Evolutionary conservation across 2,329 filamentous ascomycete species (phyloP).

Genomic region (Scopulariopsis brevicaulis): DNA sequence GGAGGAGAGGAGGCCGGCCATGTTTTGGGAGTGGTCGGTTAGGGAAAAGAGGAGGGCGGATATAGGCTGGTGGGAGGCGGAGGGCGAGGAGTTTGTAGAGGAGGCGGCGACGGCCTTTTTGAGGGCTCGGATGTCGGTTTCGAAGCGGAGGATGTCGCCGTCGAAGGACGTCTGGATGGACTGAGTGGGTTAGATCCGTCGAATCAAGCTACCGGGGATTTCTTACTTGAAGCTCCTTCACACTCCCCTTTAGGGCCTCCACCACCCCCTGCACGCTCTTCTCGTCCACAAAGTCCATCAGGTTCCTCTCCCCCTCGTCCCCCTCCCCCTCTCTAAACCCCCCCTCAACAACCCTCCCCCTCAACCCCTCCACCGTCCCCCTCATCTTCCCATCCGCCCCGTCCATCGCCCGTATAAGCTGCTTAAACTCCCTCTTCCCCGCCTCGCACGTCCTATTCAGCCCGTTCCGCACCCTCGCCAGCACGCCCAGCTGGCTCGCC

Average conservation of each 20-base stretch:
- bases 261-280: conserved; percentile 54
- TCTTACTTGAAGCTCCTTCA: conserved; percentile 55
- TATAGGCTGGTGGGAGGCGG: conserved; percentile 20
- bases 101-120: conserved; percentile 38
- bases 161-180: conserved; percentile 63
- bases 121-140: conserved; percentile 58
- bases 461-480: conserved; percentile 36
- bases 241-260: conserved; percentile 56
- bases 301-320: conserved; percentile 44
- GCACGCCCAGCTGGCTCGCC: conserved; percentile 38
- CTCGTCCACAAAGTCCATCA: conserved; percentile 71
- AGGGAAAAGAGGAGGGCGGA: conserved; percentile 48
- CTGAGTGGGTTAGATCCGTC: conserved; percentile 21
- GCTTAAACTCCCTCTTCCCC: conserved; percentile 48
- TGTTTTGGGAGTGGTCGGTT: conserved; percentile 65
- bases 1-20: conserved; percentile 70
- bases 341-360: conserved; percentile 51
- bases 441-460: conserved; percentile 45
- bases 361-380: conserved; percentile 53
- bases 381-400: conserved; percentile 52
- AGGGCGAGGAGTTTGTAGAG: conserved; percentile 9
- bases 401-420: conserved; percentile 54
- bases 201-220: not conserved
- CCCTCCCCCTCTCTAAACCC: conserved; percentile 44
- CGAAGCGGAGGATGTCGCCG: conserved; percentile 62